Base-by-base conservation (phyloP, 371 early-diverging fungal genomes). In the Sporodiniella umbellata region DNA sequence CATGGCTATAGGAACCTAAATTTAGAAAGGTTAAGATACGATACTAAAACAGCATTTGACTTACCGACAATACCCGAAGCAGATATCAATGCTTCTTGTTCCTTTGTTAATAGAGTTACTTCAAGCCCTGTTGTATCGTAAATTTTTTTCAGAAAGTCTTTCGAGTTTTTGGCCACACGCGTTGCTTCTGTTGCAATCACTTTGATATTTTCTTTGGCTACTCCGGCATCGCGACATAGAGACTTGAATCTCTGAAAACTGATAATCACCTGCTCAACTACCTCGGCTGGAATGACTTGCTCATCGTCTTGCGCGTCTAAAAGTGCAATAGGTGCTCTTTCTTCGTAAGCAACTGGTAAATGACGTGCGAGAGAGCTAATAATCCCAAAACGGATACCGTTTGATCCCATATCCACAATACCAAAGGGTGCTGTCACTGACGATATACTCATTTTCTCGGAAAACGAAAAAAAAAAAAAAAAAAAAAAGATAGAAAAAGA, bases 321-420 rank as follows among this genome's bases (percentile, higher is more conserved):
- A 14, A 84, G 52, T 0, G 83, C 76, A 45, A 84, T 84, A 28
- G 83, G 69, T 1, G 81, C 83, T 22, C 85, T 65, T 53, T 84
- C 85, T 60, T 84, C 85, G 28, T 78, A 84, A 0, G 78, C 56
- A 14, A 82, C 80, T n/a, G 83, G 83, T 8, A 84, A 66, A 49
- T 82, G 79, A 3, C 85, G 75, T 17, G 72, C 70, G 12, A 82
- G 59, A 0, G 75, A 63, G 24, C 70, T 74, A 4, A 82, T 70
- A 39, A 85, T 81, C 31, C 81, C 81, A 33, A 85, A 83, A 2
- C 83, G 81, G 45, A 85, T 85, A 22, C 85, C 85, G 51, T 85
- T 85, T 33, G 82, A 81, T n/a, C 85, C 83, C 79, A 85, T 83
- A 54, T 85, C 85, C 1, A 85, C 70, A 4, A 85, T 74, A 26